A percentile compares a stretch with the other conserved stretches of the same genome.
These are phyloP conservation scores for Xylariaceae sp. DNA, from an alignment of 2,329 filamentous ascomycete genomes.

Conservation along the genomic window DNA sequence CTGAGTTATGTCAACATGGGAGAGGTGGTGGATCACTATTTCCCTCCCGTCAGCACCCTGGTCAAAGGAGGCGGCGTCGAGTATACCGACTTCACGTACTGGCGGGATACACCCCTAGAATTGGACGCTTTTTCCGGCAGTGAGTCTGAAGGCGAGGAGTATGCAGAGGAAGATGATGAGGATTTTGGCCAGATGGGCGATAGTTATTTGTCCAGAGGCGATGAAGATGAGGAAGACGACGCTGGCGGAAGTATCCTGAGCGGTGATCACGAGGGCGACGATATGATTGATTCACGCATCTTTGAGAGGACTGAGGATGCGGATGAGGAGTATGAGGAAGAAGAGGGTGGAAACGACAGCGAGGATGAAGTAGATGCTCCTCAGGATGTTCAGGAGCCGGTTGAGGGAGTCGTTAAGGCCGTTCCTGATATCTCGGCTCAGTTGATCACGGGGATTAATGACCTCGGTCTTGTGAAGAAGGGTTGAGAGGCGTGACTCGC, in stretches of 20 bases:
- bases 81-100: conserved; percentile 96
- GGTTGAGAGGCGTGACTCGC: neutral
- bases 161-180: conserved; percentile 41
- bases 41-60: conserved; percentile 83
- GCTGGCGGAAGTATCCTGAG: conserved; percentile 41
- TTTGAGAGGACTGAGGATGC: conserved; percentile 36
- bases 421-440: conserved; percentile 51
- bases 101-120: conserved; percentile 80
- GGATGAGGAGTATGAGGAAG: conserved; percentile 25
- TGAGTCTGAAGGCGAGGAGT: conserved; percentile 44
- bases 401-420: too few species aligned
- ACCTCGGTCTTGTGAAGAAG: conserved; percentile 45
- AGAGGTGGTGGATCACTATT: conserved; percentile 97
- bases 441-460: conserved; percentile 56
- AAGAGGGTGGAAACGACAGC: conserved; percentile 34
- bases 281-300: conserved; percentile 38
- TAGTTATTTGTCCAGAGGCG: conserved; percentile 40
- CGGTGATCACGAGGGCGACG: conserved; percentile 42
- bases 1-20: conserved; percentile 96
- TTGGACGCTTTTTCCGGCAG: conserved; percentile 86
- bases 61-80: conserved; percentile 88
- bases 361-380: conserved; percentile 31
- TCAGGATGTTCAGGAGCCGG: conserved; percentile 5
- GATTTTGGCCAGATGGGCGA: conserved; percentile 42
- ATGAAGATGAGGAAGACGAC: conserved; percentile 36